Conservation (phyloP, 139 green algal species). For the Chlamydomonas applanata region DNA sequence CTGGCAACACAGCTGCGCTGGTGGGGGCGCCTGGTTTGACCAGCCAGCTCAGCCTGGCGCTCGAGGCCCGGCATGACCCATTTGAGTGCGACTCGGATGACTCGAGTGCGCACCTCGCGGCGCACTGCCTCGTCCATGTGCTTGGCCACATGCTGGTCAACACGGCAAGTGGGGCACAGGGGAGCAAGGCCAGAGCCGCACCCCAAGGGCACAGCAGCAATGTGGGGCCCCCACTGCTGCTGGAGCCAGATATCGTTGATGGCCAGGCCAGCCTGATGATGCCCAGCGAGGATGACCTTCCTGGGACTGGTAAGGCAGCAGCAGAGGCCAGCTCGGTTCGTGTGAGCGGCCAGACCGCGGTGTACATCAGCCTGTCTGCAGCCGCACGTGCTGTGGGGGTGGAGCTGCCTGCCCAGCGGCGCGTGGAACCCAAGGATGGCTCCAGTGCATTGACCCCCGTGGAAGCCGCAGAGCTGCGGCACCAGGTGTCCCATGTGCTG, state of each 20-base stretch:
- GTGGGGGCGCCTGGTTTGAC: background rate
- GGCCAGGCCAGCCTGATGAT: background rate
- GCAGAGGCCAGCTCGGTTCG: too few species aligned
- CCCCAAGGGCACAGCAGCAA: too few species aligned
- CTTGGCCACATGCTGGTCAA: slow-evolving; percentile 13
- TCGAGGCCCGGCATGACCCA: background rate
- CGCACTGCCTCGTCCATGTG: slow-evolving; percentile 7
- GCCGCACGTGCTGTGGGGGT: background rate
- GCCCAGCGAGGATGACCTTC: background rate
- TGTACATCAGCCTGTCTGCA: slow-evolving; percentile 14
- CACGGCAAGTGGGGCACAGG: too few species aligned
- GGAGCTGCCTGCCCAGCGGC: background rate
- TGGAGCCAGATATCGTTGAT: background rate
- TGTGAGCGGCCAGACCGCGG: background rate
- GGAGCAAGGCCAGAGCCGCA: too few species aligned
- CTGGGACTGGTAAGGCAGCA: background rate
- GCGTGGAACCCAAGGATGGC: background rate
- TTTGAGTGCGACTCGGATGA: background rate
- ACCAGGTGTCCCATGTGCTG: slow-evolving; percentile 1
- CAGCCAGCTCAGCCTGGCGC: background rate
- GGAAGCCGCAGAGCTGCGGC: background rate
- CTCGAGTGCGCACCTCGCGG: background rate
- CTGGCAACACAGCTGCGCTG: background rate
- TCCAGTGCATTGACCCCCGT: background rate
- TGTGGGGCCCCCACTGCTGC: background rate